Conservation (phyloP, 495 filamentous ascomycete species). For the Aspergillus conjunctus region DNA sequence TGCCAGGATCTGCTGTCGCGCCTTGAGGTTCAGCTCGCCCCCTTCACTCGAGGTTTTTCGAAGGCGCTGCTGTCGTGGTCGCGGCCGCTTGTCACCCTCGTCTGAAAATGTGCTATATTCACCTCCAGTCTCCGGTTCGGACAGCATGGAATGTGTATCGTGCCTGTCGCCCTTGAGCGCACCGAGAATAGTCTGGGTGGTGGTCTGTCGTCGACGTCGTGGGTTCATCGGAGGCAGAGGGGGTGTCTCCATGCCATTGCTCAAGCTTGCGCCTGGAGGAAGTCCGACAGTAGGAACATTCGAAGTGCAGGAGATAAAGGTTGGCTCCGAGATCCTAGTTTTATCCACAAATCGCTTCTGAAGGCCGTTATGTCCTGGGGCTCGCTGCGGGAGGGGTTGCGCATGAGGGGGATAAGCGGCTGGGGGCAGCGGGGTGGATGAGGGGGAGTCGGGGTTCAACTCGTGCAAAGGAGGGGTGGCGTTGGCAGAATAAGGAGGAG, state of each 20-base stretch:
- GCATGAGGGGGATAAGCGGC: slow-evolving; percentile 22
- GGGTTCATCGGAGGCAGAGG: slow-evolving; percentile 74
- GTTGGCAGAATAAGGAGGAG: slow-evolving; percentile 59
- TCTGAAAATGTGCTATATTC: slow-evolving; percentile 53
- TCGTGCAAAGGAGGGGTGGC: slow-evolving; percentile 57
- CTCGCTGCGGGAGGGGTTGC: slow-evolving; percentile 32
- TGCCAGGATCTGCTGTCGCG: slow-evolving; percentile 45
- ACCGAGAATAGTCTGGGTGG: slow-evolving; percentile 54
- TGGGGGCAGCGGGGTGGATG: slow-evolving; percentile 17
- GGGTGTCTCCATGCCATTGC: slow-evolving; percentile 48
- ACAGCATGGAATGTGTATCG: slow-evolving; percentile 31
- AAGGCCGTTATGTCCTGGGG: slow-evolving; percentile 32
- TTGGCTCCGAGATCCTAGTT: slow-evolving; percentile 79
- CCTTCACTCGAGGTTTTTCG: slow-evolving; percentile 57
- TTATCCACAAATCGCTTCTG: slow-evolving; percentile 72
- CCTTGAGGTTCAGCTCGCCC: slow-evolving; percentile 43
- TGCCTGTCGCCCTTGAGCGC: slow-evolving; percentile 48
- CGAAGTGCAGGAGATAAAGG: slow-evolving; percentile 75
- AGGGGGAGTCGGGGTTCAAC: slow-evolving; percentile 35
- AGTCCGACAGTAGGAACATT: slow-evolving; percentile 68
- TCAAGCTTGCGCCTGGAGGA: slow-evolving; percentile 51
- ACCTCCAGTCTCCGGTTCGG: slow-evolving; percentile 35
- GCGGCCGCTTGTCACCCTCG: slow-evolving; percentile 52
- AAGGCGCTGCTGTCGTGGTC: slow-evolving; percentile 50
- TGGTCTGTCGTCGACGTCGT: slow-evolving; percentile 61